Conservation (phyloP, 257 asterid species). For the Nicotiana knightiana region DNA sequence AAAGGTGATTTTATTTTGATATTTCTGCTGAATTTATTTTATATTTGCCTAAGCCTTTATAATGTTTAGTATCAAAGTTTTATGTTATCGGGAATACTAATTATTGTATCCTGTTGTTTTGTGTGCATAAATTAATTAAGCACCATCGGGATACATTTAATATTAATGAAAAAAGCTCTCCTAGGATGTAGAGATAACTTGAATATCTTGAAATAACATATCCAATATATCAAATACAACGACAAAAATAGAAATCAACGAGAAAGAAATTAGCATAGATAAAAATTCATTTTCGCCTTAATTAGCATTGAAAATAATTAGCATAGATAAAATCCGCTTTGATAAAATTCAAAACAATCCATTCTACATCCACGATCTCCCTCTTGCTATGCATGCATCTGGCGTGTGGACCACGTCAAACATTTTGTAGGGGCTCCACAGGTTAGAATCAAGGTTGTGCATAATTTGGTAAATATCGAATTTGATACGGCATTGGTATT, state of each 20-base stretch:
- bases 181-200: too few relatives aligned
- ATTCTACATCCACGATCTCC: not conserved
- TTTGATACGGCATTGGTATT: too few relatives aligned
- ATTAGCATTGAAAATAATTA: too few relatives aligned
- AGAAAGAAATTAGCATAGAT: too few relatives aligned
- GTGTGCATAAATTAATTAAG: not conserved
- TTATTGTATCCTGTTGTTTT: not conserved
- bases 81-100: not conserved
- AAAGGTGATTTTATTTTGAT: not conserved
- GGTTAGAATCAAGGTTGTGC: not conserved
- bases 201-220: too few relatives aligned
- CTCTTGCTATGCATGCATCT: not conserved
- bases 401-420: not conserved
- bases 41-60: not conserved
- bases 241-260: too few relatives aligned
- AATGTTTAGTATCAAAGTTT: not conserved
- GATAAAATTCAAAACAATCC: not conserved
- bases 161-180: too few relatives aligned
- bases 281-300: too few relatives aligned
- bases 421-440: not conserved
- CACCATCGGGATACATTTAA: not conserved
- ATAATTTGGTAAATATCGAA: too few relatives aligned
- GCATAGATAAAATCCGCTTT: not conserved
- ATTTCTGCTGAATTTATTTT: too few relatives aligned
- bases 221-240: too few relatives aligned